Conservation (phyloP, 257 asterid species). For the Nemophila menziesii region DNA sequence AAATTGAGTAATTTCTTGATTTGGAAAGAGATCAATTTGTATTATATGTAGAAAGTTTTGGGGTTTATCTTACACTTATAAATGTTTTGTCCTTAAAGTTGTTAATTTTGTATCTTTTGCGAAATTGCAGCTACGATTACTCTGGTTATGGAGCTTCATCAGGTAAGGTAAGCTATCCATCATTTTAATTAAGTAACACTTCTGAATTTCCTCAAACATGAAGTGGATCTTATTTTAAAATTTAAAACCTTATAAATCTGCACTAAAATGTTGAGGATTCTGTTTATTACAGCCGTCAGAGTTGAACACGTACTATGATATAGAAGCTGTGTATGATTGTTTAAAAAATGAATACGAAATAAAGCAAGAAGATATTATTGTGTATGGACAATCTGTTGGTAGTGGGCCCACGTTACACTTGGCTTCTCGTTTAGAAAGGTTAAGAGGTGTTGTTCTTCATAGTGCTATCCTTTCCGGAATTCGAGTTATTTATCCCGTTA, state of each 20-base stretch:
- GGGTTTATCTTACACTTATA: not conserved
- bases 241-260: not conserved
- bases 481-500: slow-evolving; percentile 84
- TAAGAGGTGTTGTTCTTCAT: slow-evolving; percentile 87
- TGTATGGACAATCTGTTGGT: slow-evolving; percentile 97
- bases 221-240: not conserved
- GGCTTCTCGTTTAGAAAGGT: slow-evolving; percentile 62
- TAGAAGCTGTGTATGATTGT: slow-evolving; percentile 85
- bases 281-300: slow-evolving; percentile 73
- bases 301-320: slow-evolving; percentile 82
- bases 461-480: slow-evolving; percentile 99
- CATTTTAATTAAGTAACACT: too few species aligned
- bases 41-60: too few species aligned
- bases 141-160: slow-evolving; percentile 95
- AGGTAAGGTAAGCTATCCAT: slow-evolving; percentile 72
- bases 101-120: slow-evolving; percentile 5
- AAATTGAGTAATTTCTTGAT: not conserved
- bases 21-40: not conserved
- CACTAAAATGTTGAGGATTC: not conserved
- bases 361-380: slow-evolving; percentile 84
- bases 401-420: slow-evolving; percentile 94
- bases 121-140: slow-evolving; percentile 82
- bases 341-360: slow-evolving; percentile 69
- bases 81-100: not conserved
- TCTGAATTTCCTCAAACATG: not conserved